Evolutionary conservation across 1,139 yeast species (phyloP), one percentile per base, ranked within the genome.

Genomic region (Meyerozyma guilliermondii): DNA sequence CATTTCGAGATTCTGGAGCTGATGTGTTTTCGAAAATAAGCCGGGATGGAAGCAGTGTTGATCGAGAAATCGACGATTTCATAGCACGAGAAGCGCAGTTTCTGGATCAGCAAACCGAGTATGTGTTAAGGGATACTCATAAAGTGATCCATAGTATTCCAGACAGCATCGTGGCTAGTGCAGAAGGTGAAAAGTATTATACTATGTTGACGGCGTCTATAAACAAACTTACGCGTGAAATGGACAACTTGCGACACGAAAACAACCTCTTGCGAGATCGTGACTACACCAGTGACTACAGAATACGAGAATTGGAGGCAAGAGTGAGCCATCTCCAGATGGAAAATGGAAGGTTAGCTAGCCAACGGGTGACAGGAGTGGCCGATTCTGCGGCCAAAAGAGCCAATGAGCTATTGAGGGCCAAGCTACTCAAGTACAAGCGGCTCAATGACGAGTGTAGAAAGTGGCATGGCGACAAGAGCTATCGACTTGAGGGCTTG

Each of bases 341-440:
- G 27, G 46, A 51, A 39, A 49, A 52, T 27, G 41, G 40, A 30
- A 50, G 49, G 35, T 50, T 52, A 18, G 61, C 57, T 52, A 18
- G 61, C 57, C 39, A 52, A 56, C n/a, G 46, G 45, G n/a, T 27
- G 26, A n/a, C 34, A 48, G 17, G 36, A 24, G 7, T 2, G 11
- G 17, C 34, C 2, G 34, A 30, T 48, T 13, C 44, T 61, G 34
- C 47, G 46, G 38, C 28, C 28, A n/a, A 10, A 5, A 26, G 56
- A 20, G 71, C 66, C 43, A 66, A 63, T 41, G 60, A 50, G 11
- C 52, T 66, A 26, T 55, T 68, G 33, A 52, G 72, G 24, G 58
- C 56, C 18, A 68, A 68, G 46, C 57, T 68, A 43, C 54, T 57
- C 37, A 68, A 68, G 51, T 68, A 68, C 42, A 66, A 65, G 49